phyloP scores from a whole-genome alignment of 2,329 filamentous ascomycete species.

The Colletotrichum coccodes region DNA sequence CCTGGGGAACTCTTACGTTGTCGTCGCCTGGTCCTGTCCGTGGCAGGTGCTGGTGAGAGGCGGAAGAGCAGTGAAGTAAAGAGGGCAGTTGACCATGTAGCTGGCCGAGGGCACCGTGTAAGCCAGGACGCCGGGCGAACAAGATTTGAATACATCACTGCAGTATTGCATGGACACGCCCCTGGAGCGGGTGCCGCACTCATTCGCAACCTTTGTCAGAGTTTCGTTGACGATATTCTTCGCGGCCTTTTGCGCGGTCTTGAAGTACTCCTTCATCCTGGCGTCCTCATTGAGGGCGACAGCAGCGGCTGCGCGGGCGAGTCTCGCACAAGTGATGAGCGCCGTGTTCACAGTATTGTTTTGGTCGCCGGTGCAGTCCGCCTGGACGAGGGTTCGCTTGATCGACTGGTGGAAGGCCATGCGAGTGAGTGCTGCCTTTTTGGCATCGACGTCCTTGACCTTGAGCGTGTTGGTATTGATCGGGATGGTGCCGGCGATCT shows the following conservation, averaged over 20 bases:
- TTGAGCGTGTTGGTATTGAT: constrained; percentile 67
- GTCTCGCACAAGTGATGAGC: constrained; percentile 59
- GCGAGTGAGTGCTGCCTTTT: constrained; percentile 58
- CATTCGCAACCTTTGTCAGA: constrained; percentile 57
- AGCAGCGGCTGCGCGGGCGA: constrained; percentile 57
- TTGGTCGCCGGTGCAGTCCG: constrained; percentile 60
- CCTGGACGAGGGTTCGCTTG: constrained; percentile 59
- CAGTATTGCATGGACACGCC: constrained; percentile 67
- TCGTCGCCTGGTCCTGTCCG: constrained; percentile 63
- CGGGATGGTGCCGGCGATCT: constrained; percentile 59
- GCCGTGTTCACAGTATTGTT: constrained; percentile 53
- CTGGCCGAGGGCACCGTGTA: constrained; percentile 67
- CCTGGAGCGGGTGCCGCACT: constrained; percentile 62
- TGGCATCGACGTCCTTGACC: constrained; percentile 63
- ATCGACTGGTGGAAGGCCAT: constrained; percentile 49
- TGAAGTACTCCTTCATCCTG: constrained; percentile 70
- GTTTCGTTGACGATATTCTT: constrained; percentile 62
- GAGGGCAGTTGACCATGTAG: constrained; percentile 69
- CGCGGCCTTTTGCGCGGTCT: constrained; percentile 51
- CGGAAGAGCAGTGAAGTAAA: constrained; percentile 67
- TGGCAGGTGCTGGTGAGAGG: constrained; percentile 64
- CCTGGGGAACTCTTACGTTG: constrained; percentile 46
- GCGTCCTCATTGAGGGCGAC: constrained; percentile 46
- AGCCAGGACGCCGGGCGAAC: constrained; percentile 62
- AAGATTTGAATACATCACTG: constrained; percentile 64